These are phyloP conservation scores for Eragrostis nindensis DNA, from an alignment of 176 grass and related monocot species.

Conservation along the genomic window DNA sequence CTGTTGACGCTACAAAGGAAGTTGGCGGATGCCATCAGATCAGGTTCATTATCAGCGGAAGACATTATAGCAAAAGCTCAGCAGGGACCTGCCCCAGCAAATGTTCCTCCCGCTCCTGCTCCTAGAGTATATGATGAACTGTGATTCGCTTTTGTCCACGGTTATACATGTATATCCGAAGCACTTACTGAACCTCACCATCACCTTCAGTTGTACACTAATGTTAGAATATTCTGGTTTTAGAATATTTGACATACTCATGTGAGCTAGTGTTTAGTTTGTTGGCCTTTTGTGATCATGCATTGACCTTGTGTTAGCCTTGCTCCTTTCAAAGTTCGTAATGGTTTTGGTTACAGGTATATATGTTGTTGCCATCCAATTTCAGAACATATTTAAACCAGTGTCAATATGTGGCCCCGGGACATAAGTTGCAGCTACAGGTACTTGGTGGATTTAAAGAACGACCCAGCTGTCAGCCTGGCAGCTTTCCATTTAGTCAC, in stretches of 20 bases:
- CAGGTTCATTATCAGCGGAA: slow-evolving; percentile 60
- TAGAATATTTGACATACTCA: not conserved
- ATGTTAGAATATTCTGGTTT: not conserved
- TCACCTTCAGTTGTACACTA: not conserved
- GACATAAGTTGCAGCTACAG: no score
- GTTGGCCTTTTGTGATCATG: not conserved
- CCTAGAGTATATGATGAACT: slow-evolving; percentile 60
- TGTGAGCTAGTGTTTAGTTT: not conserved
- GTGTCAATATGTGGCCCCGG: no score
- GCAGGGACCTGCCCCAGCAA: slow-evolving; percentile 24
- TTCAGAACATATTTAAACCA: not conserved
- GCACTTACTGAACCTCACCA: not conserved
- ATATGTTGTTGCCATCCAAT: not conserved
- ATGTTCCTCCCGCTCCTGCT: slow-evolving; percentile 4
- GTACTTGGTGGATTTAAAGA: no score
- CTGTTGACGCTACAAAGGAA: slow-evolving; percentile 85
- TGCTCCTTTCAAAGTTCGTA: no score
- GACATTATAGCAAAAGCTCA: slow-evolving; percentile 47
- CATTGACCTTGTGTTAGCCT: not conserved
- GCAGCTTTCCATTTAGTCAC: not conserved
- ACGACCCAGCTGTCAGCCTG: not conserved
- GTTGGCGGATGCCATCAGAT: slow-evolving; percentile 72
- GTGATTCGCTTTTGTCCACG: slow-evolving; percentile 29
- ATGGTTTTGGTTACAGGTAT: not conserved
- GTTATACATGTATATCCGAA: slow-evolving; percentile 15